Percentiles rank a stretch among this genome's conserved stretches.
phyloP scores from a whole-genome alignment of 176 grass and related monocot species.

The Phoenix dactylifera region DNA sequence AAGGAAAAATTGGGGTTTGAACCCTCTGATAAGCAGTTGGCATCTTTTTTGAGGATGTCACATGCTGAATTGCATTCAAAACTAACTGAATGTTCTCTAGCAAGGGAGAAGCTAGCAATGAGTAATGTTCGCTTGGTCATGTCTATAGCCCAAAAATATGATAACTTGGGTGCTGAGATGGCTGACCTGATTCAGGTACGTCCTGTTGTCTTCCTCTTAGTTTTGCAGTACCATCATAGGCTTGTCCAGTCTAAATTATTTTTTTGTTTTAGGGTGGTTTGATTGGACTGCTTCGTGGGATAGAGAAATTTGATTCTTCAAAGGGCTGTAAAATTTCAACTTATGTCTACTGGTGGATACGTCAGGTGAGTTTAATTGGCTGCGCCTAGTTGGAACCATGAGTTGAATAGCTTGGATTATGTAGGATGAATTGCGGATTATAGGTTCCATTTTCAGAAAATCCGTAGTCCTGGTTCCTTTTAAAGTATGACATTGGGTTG shows the following conservation, averaged over 20 bases:
- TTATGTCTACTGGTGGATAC: conserved; percentile 99
- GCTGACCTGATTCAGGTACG: conserved; percentile 88
- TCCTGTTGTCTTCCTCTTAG: not conserved
- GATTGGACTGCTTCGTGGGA: conserved; percentile 83
- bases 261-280: conserved; percentile 50
- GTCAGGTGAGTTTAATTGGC: conserved; percentile 44
- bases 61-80: conserved; percentile 41
- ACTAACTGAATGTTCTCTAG: conserved; percentile 61
- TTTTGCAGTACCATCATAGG: not conserved
- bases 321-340: conserved; percentile 88
- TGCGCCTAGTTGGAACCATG: too few relatives aligned
- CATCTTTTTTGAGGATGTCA: conserved; percentile 48
- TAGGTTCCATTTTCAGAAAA: too few relatives aligned
- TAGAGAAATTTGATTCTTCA: conserved; percentile 86
- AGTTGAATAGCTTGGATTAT: too few relatives aligned
- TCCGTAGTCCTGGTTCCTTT: too few relatives aligned
- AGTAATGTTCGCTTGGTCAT: conserved; percentile 94
- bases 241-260: too few relatives aligned
- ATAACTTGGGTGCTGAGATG: conserved; percentile 79
- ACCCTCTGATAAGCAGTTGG: conserved; percentile 66
- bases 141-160: conserved; percentile 94
- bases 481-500: too few relatives aligned
- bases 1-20: conserved; percentile 80
- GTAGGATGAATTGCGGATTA: too few relatives aligned
- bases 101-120: conserved; percentile 80